Conservation (phyloP, 345 rosid genomes). For the Leavenworthia alabamica region DNA sequence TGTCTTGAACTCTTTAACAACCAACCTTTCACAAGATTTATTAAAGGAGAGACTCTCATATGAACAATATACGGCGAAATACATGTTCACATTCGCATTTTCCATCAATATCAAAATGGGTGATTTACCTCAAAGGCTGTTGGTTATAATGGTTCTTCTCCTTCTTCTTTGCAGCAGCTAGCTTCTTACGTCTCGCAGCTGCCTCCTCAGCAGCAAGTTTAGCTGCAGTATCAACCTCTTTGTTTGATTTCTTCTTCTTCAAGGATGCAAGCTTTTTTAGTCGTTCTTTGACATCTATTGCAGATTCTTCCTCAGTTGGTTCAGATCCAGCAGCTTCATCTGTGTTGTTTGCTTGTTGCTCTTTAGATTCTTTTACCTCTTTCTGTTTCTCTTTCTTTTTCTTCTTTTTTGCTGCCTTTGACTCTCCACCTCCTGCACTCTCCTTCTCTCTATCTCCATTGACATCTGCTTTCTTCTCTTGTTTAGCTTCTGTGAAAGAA, state of each 20-base stretch:
- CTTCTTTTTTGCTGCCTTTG: constrained; percentile 66
- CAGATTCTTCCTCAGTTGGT: constrained; percentile 39
- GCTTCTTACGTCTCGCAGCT: constrained; percentile 62
- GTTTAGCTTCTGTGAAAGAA: constrained; percentile 31
- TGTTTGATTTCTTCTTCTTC: constrained; percentile 73
- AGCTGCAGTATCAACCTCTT: constrained; percentile 71
- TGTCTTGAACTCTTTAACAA: constrained; percentile 10
- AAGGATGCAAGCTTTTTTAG: constrained; percentile 49
- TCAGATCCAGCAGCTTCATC: constrained; percentile 34
- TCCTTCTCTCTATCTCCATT: constrained; percentile 49
- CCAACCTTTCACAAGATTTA: constrained; percentile 21
- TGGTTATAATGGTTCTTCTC: constrained; percentile 83
- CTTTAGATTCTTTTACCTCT: constrained; percentile 53
- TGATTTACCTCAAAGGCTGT: constrained; percentile 57
- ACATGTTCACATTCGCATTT: constrained; percentile 24
- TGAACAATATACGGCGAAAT: constrained; percentile 25
- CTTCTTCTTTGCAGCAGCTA: constrained; percentile 81
- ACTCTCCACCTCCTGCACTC: constrained; percentile 43
- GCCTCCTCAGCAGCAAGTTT: constrained; percentile 69
- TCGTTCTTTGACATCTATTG: constrained; percentile 54
- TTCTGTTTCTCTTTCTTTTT: constrained; percentile 64
- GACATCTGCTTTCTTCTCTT: constrained; percentile 37
- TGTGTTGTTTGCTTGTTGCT: constrained; percentile 22
- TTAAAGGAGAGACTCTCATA: constrained; percentile 26
- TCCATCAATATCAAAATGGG: constrained; percentile 23